Percentiles rank a stretch among this genome's conserved stretches.
Evolutionary conservation across 345 rosid genomes (phyloP).

Genomic region (Salix arbutifolia): DNA sequence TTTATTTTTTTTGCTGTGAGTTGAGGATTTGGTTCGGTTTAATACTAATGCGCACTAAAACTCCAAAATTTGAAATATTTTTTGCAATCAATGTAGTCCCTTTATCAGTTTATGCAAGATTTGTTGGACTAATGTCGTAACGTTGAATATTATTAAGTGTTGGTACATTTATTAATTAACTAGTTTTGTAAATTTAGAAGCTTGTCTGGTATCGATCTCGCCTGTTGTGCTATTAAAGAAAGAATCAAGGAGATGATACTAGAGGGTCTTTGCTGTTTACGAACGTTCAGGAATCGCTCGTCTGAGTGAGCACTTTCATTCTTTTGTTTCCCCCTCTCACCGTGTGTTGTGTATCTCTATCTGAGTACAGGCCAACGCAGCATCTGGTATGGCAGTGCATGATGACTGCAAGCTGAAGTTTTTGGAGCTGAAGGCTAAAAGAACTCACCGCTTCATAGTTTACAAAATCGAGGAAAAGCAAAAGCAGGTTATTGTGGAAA

Average conservation of each 20-base stretch:
- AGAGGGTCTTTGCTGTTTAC: neutral
- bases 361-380: conserved; percentile 41
- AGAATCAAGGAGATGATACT: neutral
- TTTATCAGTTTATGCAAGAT: neutral
- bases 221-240: neutral
- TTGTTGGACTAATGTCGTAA: neutral
- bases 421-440: conserved; percentile 50
- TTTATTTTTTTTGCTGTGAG: neutral
- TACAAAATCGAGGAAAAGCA: conserved; percentile 57
- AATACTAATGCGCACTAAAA: neutral
- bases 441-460: conserved; percentile 50
- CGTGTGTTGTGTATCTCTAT: neutral
- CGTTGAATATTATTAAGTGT: neutral
- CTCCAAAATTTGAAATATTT: neutral
- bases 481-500: conserved; percentile 52
- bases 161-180: neutral
- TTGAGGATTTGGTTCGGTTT: neutral
- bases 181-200: neutral
- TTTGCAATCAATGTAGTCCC: neutral
- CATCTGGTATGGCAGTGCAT: conserved; percentile 59
- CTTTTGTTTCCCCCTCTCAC: neutral
- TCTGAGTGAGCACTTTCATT: neutral
- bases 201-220: neutral
- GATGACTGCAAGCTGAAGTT: conserved; percentile 58
- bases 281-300: neutral